Base-by-base conservation (phyloP, 169 alveolate genomes). In the Plasmodium gonderi region DNA sequence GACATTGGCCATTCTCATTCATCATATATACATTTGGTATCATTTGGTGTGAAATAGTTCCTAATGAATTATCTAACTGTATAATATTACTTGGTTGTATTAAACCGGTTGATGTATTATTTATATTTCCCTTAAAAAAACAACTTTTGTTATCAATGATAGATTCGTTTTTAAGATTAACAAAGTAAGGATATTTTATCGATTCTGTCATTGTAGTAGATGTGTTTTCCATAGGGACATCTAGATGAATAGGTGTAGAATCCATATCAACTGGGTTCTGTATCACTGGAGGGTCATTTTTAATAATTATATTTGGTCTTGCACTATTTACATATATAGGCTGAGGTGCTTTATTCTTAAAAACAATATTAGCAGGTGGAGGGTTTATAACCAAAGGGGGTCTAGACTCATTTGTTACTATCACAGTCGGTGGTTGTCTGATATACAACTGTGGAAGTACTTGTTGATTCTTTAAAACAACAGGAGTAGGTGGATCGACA, bases 311-410 rank as follows among this genome's bases (percentile, higher is more conserved):
- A 80, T 95, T 95, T 69, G 97, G 97, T 20, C 96, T 96, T 36
- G 95, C 75, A 92, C 91, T 94, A 72, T 95, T 96, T 44, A 95
- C 96, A 77, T 90, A 95, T 76, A 95, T 92, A 38, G 97, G 97
- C 76, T 95, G 96, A 3, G 97, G 97, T 4, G 96, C 95, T 74
- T 95, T 95, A 67, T 95, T 95, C 82, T 94, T 95, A 7, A 95
- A 95, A 38, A 95, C 87, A 20, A 95, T 95, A 54, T 95, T 95
- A 36, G 97, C 96, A n/a, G 97, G 96, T 60, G 96, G 97, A 75
- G 95, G 97, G 67, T 94, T 95, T 12, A 95, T 95, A 67, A 95
- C 96, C 65, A 95, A 89, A 17, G 97, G 97, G 12, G 97, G 97
- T 38, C 96, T 77, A 20, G 96, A 85, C 31, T 91, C 92, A 80